phyloP scores from a whole-genome alignment of 768 basidiomycete species.

The Lentinula detonsa region DNA sequence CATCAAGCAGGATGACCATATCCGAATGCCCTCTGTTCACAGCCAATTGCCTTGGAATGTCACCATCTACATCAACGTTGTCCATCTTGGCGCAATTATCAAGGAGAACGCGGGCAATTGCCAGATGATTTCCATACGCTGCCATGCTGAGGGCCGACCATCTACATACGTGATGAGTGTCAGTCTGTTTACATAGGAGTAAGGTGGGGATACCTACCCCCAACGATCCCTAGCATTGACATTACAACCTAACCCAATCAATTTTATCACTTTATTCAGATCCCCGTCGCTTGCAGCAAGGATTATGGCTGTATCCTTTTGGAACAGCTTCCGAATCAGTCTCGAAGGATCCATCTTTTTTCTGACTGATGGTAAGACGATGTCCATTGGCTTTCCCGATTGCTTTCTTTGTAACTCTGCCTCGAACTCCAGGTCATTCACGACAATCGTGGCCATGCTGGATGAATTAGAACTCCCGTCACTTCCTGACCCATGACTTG shows the following conservation, averaged over 20 bases:
- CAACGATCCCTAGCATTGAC: constrained; percentile 3
- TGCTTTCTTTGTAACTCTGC: background rate
- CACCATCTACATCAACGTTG: constrained; percentile 14
- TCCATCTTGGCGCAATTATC: constrained; percentile 12
- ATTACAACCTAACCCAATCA: constrained; percentile 11
- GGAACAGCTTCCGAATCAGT: constrained; percentile 11
- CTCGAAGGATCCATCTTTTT: constrained; percentile 6
- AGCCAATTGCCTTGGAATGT: constrained; percentile 11
- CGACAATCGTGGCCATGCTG: background rate
- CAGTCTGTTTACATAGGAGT: background rate
- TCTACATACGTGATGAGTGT: background rate
- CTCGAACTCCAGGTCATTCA: background rate
- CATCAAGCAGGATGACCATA: constrained; percentile 12
- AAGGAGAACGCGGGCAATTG: constrained; percentile 13
- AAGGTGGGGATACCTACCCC: background rate
- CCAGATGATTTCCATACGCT: constrained; percentile 12
- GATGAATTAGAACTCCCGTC: background rate
- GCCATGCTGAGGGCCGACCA: constrained; percentile 15
- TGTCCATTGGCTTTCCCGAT: background rate
- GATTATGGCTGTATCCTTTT: constrained; percentile 14
- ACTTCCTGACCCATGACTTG: background rate
- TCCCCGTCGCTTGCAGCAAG: constrained; percentile 14
- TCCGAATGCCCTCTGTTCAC: constrained; percentile 12
- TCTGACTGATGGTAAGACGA: background rate
- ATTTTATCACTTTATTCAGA: constrained; percentile 9